Evolutionary conservation across 1,139 yeast species (phyloP).

Genomic region (Yamadazyma diddensiae): DNA sequence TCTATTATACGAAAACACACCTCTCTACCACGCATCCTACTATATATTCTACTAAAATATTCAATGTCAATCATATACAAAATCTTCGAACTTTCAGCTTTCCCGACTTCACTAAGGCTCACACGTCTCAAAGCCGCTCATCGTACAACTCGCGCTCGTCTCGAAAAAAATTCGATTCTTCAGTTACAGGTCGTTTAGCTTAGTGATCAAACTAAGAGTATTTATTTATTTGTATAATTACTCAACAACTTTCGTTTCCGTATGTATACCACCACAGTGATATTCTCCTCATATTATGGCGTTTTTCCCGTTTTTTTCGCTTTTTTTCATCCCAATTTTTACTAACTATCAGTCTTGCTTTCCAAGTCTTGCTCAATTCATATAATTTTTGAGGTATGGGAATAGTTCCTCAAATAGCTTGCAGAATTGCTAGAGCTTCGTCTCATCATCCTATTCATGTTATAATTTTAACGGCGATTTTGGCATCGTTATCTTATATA

Average conservation of each 20-base stretch:
- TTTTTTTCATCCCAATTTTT: not conserved
- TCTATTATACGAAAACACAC: too few relatives aligned
- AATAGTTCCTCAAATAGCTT: conserved; percentile 30
- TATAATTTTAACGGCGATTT: conserved; percentile 65
- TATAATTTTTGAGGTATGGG: conserved; percentile 14
- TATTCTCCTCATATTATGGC: too few relatives aligned
- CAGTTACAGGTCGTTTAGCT: conserved; percentile 4
- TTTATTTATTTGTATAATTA: too few relatives aligned
- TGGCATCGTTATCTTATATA: conserved; percentile 81
- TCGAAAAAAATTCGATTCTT: conserved; percentile 4
- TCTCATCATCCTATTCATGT: conserved; percentile 91
- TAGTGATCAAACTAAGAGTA: not conserved
- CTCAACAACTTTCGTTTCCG: too few relatives aligned
- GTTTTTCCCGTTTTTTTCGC: not conserved
- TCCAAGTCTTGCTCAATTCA: too few relatives aligned
- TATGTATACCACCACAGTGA: too few relatives aligned
- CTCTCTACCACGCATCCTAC: too few relatives aligned
- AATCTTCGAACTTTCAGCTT: too few relatives aligned
- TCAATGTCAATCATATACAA: too few relatives aligned
- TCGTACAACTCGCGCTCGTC: conserved; percentile 3
- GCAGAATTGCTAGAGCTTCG: conserved; percentile 57
- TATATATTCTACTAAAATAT: too few relatives aligned
- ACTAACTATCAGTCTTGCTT: not conserved
- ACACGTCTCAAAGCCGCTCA: conserved; percentile 1
- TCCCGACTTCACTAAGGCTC: too few relatives aligned